phyloP scores from a whole-genome alignment of 495 filamentous ascomycete species.

The Aspergillus funiculosus region DNA sequence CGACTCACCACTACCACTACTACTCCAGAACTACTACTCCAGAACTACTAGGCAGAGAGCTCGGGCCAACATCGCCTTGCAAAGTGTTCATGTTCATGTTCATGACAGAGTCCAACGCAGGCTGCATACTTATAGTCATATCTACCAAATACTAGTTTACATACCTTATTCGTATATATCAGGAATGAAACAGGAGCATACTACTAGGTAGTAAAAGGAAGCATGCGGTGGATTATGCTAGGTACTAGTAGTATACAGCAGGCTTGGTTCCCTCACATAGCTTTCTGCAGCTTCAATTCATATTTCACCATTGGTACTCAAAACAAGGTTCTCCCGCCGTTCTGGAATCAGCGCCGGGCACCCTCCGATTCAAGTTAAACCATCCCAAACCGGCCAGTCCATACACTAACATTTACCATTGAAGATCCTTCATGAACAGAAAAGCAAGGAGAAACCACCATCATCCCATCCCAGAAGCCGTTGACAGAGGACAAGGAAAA shows the following conservation, averaged over 20 bases:
- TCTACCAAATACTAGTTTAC: no score
- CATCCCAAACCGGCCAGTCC: slow-evolving; percentile 23
- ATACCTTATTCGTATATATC: no score
- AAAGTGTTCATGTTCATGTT: no score
- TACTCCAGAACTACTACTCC: no score
- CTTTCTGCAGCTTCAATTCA: slow-evolving; percentile 19
- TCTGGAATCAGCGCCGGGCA: slow-evolving; percentile 19
- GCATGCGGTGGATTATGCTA: slow-evolving; percentile 21
- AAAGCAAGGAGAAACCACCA: slow-evolving; percentile 41
- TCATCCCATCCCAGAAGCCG: slow-evolving; percentile 40
- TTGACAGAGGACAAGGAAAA: slow-evolving; percentile 31
- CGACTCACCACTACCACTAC: no score
- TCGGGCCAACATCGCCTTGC: slow-evolving; percentile 14
- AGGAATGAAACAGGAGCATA: slow-evolving; percentile 1
- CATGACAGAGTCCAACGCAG: no score
- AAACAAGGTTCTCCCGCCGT: slow-evolving; percentile 18
- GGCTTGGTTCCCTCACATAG: slow-evolving; percentile 13
- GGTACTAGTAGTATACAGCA: slow-evolving; percentile 26
- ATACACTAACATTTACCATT: slow-evolving; percentile 33
- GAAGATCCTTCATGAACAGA: slow-evolving; percentile 33
- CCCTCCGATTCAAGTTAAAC: slow-evolving; percentile 24
- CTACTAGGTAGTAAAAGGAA: no score
- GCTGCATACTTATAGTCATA: no score
- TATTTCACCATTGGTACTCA: slow-evolving; percentile 21
- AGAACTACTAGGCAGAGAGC: slow-evolving; percentile 8